Conservation (phyloP, 2,329 filamentous ascomycete genomes). For the Alternaria viburni region DNA sequence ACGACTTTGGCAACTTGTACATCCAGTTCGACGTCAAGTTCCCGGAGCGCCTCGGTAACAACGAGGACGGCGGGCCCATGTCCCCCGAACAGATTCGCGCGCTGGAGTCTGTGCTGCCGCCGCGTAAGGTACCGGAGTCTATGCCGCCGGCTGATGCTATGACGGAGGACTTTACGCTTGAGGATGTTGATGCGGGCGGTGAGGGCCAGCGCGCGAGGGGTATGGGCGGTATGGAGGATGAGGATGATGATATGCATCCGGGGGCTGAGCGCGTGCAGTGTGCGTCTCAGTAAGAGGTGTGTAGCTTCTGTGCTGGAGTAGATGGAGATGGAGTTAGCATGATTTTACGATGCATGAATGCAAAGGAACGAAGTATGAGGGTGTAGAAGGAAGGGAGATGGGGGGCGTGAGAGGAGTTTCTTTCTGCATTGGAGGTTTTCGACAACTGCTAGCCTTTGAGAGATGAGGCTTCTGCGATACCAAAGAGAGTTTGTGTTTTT, state of each 20-base stretch:
- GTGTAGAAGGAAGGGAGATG: background rate
- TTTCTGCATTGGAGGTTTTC: background rate
- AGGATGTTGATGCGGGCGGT: constrained; percentile 75
- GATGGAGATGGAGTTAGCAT: background rate
- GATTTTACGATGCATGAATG: background rate
- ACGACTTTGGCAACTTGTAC: constrained; percentile 95
- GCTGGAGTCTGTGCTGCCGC: constrained; percentile 84
- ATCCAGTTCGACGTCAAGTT: constrained; percentile 98
- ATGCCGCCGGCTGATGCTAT: constrained; percentile 82
- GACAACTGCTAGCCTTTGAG: background rate
- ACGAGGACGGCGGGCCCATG: constrained; percentile 54
- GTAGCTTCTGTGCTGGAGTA: background rate
- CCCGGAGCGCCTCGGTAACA: constrained; percentile 64
- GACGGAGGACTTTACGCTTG: constrained; percentile 86
- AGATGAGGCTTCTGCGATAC: background rate
- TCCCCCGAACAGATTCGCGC: constrained; percentile 74
- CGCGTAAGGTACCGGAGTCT: constrained; percentile 65
- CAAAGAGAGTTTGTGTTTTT: background rate
- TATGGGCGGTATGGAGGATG: constrained; percentile 68
- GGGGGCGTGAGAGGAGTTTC: background rate
- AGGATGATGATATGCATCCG: constrained; percentile 64
- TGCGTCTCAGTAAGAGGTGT: constrained; percentile 76
- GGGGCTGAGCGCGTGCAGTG: constrained; percentile 84
- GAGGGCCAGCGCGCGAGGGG: constrained; percentile 72
- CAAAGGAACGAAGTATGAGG: background rate